Conservation (phyloP, 495 filamentous ascomycete species). For the Aspergillus coremiiformis region DNA sequence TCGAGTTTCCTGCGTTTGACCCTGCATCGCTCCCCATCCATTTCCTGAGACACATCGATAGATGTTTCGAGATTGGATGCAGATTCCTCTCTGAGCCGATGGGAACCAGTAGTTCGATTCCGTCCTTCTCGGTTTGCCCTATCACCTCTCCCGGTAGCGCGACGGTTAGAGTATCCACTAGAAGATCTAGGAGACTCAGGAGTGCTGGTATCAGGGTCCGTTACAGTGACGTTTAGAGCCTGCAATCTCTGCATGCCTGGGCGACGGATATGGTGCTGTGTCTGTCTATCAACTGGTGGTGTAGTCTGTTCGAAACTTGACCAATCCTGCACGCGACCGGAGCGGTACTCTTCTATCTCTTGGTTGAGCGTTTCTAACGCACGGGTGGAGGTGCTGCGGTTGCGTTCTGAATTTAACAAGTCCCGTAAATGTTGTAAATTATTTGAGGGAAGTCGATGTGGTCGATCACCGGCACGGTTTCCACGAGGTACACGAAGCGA, state of each 20-base stretch:
- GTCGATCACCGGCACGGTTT: constrained; percentile 14
- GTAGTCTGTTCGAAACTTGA: constrained; percentile 22
- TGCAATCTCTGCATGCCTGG: constrained; percentile 10
- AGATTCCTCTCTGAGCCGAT: constrained; percentile 30
- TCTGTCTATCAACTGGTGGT: constrained; percentile 22
- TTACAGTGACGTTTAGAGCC: constrained; percentile 6
- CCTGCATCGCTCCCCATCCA: constrained; percentile 34
- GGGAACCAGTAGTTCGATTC: constrained; percentile 2
- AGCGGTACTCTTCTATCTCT: constrained; percentile 30
- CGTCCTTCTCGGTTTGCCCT: constrained; percentile 7
- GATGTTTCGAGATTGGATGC: constrained; percentile 33
- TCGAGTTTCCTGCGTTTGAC: constrained; percentile 72
- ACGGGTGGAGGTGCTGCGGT: constrained; percentile 30
- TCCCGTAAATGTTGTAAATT: constrained; percentile 35
- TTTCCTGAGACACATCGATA: constrained; percentile 31
- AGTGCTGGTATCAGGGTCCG: constrained; percentile 7
- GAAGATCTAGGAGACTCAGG: constrained; percentile 7
- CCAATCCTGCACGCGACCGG: constrained; percentile 15
- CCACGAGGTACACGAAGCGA: constrained; percentile 33
- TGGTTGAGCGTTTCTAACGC: constrained; percentile 34
- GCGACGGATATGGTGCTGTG: constrained; percentile 13
- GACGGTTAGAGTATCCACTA: constrained; percentile 11
- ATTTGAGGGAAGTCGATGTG: constrained; percentile 10
- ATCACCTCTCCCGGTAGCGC: constrained; percentile 8
- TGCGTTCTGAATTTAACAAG: constrained; percentile 31